Percentiles rank a stretch among this genome's conserved stretches.
These are phyloP conservation scores for Ogataea paraovalis DNA, from an alignment of 805 yeast species.

Conservation along the genomic window DNA sequence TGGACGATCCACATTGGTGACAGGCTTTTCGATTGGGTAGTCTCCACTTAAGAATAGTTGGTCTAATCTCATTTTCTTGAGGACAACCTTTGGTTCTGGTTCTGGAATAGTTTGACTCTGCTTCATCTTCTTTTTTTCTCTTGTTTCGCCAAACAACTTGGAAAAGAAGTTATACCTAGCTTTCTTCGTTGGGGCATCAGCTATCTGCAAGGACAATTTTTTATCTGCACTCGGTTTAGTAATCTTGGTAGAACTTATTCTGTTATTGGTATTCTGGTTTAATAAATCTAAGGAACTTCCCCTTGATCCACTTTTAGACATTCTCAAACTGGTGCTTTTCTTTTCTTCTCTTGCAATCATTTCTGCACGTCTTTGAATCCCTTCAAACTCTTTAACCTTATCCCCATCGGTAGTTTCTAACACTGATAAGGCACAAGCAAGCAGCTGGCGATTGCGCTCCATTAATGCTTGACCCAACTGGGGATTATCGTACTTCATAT, in stretches of 20 bases:
- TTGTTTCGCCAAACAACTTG: not conserved
- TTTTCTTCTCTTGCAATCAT: slow-evolving; percentile 6
- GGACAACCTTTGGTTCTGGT: not conserved
- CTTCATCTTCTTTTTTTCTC: not conserved
- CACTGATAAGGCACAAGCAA: slow-evolving; percentile 11
- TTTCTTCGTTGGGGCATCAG: not conserved
- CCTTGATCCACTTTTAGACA: slow-evolving; percentile 11
- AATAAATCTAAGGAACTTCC: slow-evolving; percentile 22
- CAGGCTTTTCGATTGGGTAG: not conserved
- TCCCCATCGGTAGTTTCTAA: slow-evolving; percentile 9
- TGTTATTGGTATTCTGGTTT: slow-evolving; percentile 1
- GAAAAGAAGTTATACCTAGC: not conserved
- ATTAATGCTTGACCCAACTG: slow-evolving; percentile 26
- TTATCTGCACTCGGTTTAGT: slow-evolving; percentile 6
- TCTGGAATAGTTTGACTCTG: not conserved
- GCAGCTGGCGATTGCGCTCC: slow-evolving; percentile 25
- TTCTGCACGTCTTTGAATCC: slow-evolving; percentile 7
- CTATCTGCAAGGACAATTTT: not conserved
- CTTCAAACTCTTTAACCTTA: slow-evolving; percentile 4
- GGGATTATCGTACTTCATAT: slow-evolving; percentile 34
- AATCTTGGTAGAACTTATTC: slow-evolving; percentile 23
- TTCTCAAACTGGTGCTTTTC: slow-evolving; percentile 7
- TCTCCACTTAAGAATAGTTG: not conserved
- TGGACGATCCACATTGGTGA: not conserved
- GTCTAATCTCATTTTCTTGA: not conserved